Percentiles rank a stretch among this genome's conserved stretches.
Conservation (phyloP, 345 rosid species). For the Salix suchowensis region DNA sequence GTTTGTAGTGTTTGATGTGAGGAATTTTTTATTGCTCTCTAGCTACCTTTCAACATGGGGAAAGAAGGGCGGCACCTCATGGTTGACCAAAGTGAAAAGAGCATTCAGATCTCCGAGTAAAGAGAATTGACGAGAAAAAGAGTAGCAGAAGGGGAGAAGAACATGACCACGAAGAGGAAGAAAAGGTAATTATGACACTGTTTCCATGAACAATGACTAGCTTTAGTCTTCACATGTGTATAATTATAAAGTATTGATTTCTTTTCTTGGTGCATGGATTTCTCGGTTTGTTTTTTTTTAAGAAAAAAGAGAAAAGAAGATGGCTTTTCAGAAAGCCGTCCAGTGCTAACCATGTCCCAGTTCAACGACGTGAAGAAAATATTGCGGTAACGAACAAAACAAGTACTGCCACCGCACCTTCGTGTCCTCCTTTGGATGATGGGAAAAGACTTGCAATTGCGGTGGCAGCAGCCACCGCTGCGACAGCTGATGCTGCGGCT, state of each 20-base stretch:
- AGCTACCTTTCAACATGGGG: constrained; percentile 12
- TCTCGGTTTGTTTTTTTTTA: neutral
- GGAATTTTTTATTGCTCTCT: neutral
- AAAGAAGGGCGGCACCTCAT: constrained; percentile 17
- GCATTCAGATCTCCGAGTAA: constrained; percentile 26
- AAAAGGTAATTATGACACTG: constrained; percentile 10
- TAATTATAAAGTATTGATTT: neutral
- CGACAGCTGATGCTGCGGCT: constrained; percentile 15
- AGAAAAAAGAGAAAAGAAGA: constrained; percentile 27
- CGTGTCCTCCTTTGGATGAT: constrained; percentile 16
- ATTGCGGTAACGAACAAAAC: neutral
- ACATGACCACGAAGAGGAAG: constrained; percentile 29
- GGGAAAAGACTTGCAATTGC: constrained; percentile 12
- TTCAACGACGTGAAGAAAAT: constrained; percentile 21
- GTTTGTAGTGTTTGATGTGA: neutral
- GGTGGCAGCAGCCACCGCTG: constrained; percentile 15
- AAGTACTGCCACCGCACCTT: neutral
- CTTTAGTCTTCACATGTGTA: neutral
- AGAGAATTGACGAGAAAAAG: constrained; percentile 29
- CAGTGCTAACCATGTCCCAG: neutral
- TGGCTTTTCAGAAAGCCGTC: constrained; percentile 17
- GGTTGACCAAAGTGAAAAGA: constrained; percentile 21
- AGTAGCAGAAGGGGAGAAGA: constrained; percentile 37
- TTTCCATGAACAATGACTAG: neutral
- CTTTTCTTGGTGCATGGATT: neutral